Conservation (phyloP, 768 basidiomycete species). For the Chalciporus pseudorubinellus region DNA sequence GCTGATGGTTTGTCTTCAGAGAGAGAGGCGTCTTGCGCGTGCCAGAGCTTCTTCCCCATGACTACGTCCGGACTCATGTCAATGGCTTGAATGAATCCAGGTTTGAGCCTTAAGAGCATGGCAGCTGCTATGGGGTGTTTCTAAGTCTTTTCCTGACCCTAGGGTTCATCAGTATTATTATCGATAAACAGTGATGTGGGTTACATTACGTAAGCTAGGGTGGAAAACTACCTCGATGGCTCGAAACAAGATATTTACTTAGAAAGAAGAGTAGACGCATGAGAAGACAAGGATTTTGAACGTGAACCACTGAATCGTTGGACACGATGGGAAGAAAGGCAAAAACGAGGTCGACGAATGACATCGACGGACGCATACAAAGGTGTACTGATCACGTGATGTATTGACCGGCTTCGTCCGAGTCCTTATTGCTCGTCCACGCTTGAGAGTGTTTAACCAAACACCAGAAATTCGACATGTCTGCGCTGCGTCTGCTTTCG, state of each 20-base stretch:
- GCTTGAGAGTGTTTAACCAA: neutral
- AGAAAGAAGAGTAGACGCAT: no score
- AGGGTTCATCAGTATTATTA: no score
- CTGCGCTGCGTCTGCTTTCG: conserved; percentile 69
- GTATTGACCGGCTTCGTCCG: conserved; percentile 30
- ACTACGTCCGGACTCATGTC: conserved; percentile 42
- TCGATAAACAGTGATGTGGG: no score
- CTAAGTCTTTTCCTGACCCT: no score
- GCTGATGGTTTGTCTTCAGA: conserved; percentile 35
- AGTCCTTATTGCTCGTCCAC: neutral
- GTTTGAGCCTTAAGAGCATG: conserved; percentile 25
- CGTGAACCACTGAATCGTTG: no score
- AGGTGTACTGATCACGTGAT: conserved; percentile 21
- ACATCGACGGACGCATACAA: no score
- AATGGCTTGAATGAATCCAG: conserved; percentile 27
- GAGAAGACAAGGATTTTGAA: no score
- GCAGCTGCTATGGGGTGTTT: neutral
- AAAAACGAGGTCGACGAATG: no score
- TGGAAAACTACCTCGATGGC: neutral
- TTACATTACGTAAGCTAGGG: neutral
- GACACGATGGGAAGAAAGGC: no score
- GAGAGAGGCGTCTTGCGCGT: conserved; percentile 65
- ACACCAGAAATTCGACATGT: conserved; percentile 47
- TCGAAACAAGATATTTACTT: no score
- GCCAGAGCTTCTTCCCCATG: conserved; percentile 60